Evolutionary conservation across 2,329 filamentous ascomycete species (phyloP).

Genomic region (Botryotinia convoluta): DNA sequence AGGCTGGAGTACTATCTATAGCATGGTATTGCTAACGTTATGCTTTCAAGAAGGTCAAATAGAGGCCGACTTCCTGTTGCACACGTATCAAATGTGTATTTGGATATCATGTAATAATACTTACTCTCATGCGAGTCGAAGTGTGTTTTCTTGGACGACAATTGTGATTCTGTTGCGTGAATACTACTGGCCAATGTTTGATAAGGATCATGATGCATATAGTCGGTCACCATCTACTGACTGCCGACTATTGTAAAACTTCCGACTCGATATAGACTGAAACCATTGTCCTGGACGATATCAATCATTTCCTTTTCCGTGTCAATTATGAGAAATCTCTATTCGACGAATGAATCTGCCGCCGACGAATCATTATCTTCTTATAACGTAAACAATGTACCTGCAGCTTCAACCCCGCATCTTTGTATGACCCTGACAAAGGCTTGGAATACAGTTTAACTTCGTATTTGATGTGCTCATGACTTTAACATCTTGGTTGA

Average conservation of each 20-base stretch:
- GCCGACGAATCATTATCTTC: neutral
- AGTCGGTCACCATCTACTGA: neutral
- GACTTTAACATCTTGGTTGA: neutral
- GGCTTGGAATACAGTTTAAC: constrained; percentile 1
- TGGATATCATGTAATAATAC: neutral
- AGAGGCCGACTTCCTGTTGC: neutral
- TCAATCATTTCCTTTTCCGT: neutral
- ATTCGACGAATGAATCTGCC: neutral
- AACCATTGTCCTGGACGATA: neutral
- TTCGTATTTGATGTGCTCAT: constrained; percentile 9
- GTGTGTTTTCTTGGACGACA: neutral
- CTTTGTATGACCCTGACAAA: constrained; percentile 15
- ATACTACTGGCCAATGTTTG: neutral
- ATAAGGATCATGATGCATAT: neutral
- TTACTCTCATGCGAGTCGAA: neutral
- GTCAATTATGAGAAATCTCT: neutral
- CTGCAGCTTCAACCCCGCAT: constrained; percentile 21
- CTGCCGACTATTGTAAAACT: neutral
- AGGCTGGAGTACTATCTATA: neutral
- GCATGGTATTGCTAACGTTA: neutral
- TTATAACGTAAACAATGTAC: constrained; percentile 1
- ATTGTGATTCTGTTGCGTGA: neutral
- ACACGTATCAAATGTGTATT: neutral
- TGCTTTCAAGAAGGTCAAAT: neutral
- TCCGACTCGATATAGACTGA: neutral